These are phyloP conservation scores for Lotus japonicus DNA, from an alignment of 306 rosid genomes.

Conservation along the genomic window DNA sequence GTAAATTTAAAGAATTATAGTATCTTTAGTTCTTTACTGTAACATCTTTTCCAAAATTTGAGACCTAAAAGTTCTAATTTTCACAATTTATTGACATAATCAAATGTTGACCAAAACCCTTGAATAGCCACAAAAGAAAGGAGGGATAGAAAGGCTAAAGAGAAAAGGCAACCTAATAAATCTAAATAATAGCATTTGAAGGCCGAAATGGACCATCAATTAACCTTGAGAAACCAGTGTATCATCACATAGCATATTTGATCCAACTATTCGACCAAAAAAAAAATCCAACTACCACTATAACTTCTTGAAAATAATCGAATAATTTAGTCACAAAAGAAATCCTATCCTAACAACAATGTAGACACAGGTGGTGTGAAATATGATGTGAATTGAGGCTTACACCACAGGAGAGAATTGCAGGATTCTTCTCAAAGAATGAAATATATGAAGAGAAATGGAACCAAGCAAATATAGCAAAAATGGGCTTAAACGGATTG, in stretches of 20 bases:
- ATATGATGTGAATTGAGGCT: no score
- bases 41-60: neutral
- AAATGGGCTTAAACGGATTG: neutral
- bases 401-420: no score
- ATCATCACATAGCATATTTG: neutral
- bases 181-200: neutral
- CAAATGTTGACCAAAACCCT: neutral
- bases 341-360: slow-evolving; percentile 6
- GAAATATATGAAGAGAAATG: neutral
- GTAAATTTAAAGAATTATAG: neutral
- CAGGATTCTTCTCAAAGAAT: neutral
- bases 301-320: neutral
- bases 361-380: neutral
- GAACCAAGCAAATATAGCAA: slow-evolving; percentile 6
- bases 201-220: neutral
- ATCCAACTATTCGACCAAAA: no score
- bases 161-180: no score
- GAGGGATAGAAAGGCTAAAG: neutral
- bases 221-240: neutral
- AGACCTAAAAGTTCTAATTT: neutral
- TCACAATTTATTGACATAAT: neutral
- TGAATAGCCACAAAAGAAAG: neutral
- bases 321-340: neutral
- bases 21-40: neutral
- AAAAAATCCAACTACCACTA: neutral